A percentile compares a stretch with the other conserved stretches of the same genome.
phyloP scores from a whole-genome alignment of 1,284 basidiomycete genomes.

The Butyriboletus appendiculatus region DNA sequence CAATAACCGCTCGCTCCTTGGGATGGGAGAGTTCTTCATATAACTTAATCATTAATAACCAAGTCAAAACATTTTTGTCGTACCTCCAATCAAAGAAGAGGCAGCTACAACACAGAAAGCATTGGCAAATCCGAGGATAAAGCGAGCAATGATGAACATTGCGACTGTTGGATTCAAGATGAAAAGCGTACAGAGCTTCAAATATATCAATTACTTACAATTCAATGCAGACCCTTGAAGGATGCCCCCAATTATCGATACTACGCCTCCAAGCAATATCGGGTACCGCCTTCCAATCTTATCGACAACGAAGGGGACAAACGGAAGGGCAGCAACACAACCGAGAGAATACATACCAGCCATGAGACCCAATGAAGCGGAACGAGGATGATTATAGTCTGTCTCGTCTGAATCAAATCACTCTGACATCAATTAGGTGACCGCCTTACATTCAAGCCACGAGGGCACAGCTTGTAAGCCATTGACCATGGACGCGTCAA shows the following conservation, averaged over 20 bases:
- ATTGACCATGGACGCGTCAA: conserved; percentile 19
- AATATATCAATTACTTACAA: conserved; percentile 5
- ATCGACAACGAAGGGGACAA: conserved; percentile 14
- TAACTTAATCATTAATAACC: background rate
- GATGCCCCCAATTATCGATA: conserved; percentile 14
- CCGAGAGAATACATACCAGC: conserved; percentile 18
- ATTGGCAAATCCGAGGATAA: conserved; percentile 17
- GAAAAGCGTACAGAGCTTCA: background rate
- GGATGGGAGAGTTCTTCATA: conserved; percentile 25
- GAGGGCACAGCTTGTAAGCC: conserved; percentile 19
- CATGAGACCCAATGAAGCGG: conserved; percentile 19
- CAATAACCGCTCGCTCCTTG: conserved; percentile 14
- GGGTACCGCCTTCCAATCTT: conserved; percentile 19
- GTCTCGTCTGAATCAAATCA: background rate
- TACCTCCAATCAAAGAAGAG: conserved; percentile 20
- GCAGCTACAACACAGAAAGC: conserved; percentile 16
- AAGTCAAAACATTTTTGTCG: background rate
- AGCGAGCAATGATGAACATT: conserved; percentile 22
- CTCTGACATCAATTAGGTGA: background rate
- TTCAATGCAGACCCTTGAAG: conserved; percentile 20
- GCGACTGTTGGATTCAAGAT: conserved; percentile 4
- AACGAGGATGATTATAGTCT: conserved; percentile 23
- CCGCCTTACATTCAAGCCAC: conserved; percentile 20
- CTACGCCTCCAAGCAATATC: conserved; percentile 15
- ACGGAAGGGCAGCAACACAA: conserved; percentile 11